Evolutionary conservation across 345 rosid species (phyloP), one percentile per base, ranked within the genome.

Genomic region (Toxicodendron radicans): DNA sequence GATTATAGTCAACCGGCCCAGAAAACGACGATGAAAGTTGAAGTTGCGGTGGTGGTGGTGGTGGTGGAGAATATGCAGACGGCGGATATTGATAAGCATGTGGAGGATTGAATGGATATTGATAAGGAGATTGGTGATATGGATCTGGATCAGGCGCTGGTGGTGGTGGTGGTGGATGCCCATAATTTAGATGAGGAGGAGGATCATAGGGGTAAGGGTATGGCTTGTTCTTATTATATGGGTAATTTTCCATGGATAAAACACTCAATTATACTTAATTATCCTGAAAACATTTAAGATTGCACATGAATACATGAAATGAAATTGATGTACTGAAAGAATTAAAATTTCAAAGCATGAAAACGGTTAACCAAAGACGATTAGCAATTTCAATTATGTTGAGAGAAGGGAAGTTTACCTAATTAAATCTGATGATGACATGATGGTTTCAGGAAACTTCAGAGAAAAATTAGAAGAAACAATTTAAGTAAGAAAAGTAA

Each of bases 161-260:
- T 35, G 92, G 87, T 63, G 92, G 86, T 32, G 92, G 86, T 38
- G 92, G 85, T 43, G 92, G 87, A 68, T 89, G 87, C 32, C 78
- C 88, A 71, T 82, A 64, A 69, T 21, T 67, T 18, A 77, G 81
- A 5, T 80, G 76, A 41, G 80, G 77, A 75, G 83, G 75, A 18
- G 68, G 75, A 11, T 83, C 82, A 57, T 81, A 82, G 51, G 89
- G 85, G 70, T 90, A 82, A 38, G 82, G 86, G 60, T 87, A 89
- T 30, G 78, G 78, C 53, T 79, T 77, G 62, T 73, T 79, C 23
- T 64, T 32, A 49, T 66, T 30, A 56, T 86, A 76, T 4, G 93
- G 88, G 73, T 91, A 58, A 80, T 83, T 82, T 71, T 82, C 87
- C 88, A 85, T 86, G 51, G 49, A 35, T 14, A 20, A 33, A 49